Evolutionary conservation across 495 filamentous ascomycete genomes (phyloP).

Genomic region (Penicillium coprophilum): DNA sequence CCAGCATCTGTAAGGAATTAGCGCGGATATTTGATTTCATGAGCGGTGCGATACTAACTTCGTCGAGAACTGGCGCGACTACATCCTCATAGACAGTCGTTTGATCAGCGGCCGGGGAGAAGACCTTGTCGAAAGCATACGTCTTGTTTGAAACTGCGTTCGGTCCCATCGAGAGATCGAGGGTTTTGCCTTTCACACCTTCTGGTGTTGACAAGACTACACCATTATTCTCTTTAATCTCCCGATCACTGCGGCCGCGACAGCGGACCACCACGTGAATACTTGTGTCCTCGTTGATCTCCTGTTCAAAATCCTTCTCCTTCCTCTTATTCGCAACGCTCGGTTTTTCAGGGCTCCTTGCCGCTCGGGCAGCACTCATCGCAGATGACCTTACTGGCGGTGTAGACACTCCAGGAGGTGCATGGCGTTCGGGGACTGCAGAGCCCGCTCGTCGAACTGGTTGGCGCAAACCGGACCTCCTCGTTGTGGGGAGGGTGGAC

Average conservation of each 20-base stretch:
- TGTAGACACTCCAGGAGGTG: constrained; percentile 67
- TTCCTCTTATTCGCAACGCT: constrained; percentile 67
- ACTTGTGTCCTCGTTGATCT: constrained; percentile 79
- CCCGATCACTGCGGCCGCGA: constrained; percentile 86
- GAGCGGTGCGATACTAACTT: constrained; percentile 55
- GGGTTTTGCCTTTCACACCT: constrained; percentile 75
- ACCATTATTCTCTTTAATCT: constrained; percentile 87
- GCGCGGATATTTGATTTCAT: neutral
- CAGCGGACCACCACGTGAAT: constrained; percentile 97
- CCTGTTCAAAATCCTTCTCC: constrained; percentile 75
- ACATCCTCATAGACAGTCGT: constrained; percentile 90
- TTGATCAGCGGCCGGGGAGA: constrained; percentile 93
- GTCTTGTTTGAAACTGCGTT: constrained; percentile 92
- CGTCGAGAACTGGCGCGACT: constrained; percentile 84
- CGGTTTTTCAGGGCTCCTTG: constrained; percentile 43
- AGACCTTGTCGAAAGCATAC: constrained; percentile 95
- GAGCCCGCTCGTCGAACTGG: constrained; percentile 44
- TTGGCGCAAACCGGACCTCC: constrained; percentile 57
- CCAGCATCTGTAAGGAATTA: constrained; percentile 67
- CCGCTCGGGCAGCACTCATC: constrained; percentile 41
- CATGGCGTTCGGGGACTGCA: constrained; percentile 40
- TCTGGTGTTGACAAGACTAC: constrained; percentile 81
- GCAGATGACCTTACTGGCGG: constrained; percentile 55
- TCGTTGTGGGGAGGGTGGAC: constrained; percentile 49
- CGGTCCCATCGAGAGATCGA: constrained; percentile 90